Evolutionary conservation across 148 eudicot genomes (phyloP).

Genomic region (Chenopodium album): DNA sequence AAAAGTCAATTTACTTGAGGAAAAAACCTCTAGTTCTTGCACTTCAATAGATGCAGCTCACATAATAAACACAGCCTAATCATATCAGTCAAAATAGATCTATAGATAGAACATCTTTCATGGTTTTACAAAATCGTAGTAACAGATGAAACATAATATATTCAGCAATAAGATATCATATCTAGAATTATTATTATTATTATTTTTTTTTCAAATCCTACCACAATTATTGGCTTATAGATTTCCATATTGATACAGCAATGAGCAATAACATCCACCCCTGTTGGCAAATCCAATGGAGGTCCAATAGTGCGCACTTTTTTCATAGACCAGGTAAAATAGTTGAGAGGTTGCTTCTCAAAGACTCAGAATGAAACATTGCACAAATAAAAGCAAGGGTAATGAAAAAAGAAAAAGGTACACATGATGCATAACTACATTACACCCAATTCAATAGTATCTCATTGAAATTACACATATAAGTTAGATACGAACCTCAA

Average conservation of each 20-base stretch:
- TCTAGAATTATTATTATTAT: background rate
- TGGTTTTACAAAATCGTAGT: background rate
- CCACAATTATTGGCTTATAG: background rate
- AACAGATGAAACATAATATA: background rate
- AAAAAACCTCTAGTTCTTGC: background rate
- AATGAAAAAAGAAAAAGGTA: background rate
- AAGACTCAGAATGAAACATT: background rate
- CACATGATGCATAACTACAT: background rate
- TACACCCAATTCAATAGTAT: background rate
- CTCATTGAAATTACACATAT: background rate
- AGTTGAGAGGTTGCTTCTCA: background rate
- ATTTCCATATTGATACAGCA: background rate
- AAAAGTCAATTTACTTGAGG: background rate
- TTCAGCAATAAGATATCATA: background rate
- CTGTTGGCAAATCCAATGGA: background rate
- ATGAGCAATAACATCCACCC: background rate
- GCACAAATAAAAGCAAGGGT: background rate
- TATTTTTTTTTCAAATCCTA: too few relatives aligned
- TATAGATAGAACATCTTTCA: background rate
- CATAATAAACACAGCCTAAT: background rate
- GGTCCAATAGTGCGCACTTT: background rate
- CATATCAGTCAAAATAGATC: background rate
- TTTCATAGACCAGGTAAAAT: background rate
- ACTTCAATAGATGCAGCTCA: background rate
- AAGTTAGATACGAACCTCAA: conserved; percentile 58